Evolutionary conservation across 129 eudicot genomes (phyloP), one percentile per base, ranked within the genome.

Genomic region (Flaveria bidentis): DNA sequence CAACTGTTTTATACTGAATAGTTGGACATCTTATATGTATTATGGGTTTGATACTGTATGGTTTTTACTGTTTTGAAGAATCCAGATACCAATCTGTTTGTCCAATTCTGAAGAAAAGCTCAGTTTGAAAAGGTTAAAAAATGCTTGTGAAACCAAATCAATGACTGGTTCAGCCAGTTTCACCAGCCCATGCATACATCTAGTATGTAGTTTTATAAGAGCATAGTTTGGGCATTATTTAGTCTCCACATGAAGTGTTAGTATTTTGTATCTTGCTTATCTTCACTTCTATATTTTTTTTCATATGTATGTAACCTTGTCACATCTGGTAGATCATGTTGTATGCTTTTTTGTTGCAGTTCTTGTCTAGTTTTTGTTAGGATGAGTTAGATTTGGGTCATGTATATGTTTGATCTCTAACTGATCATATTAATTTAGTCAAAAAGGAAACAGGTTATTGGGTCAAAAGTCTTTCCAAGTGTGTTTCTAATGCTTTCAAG

Each of bases 291-390:
- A 18, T 72, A 6, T 72, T 39, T 53, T 36, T 72, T 30, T 17
- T 72, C 9, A 12, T 36, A 36, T 36, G 41, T 36, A 33, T 52
- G 76, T 18, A 72, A 36, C 6, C 22, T 52, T 52, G 23, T 52
- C 58, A 4, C n/a, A 4, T 56, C 22, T 42, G 50, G 28, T 57
- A 39, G 68, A 73, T 23, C 78, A 25, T 60, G 53, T 62, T 47
- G 30, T 17, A 15, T 47, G 72, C 25, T 55, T 14, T 9, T 36
- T 2, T 47, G 33, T 63, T 33, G 57, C 3, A 28, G 16, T 28
- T 63, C 52, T 15, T 49, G 63, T 28, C 64, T 66, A n/a, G 61
- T 14, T 75, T 62, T 10, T 25, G n/a, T 58, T 58, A 5, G 44
- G 68, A 62, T 14, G 45, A 46, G 69, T 12, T 30, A 3, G 20